Evolutionary conservation across 148 eudicot species (phyloP).

Genomic region (Rhododendron molle): DNA sequence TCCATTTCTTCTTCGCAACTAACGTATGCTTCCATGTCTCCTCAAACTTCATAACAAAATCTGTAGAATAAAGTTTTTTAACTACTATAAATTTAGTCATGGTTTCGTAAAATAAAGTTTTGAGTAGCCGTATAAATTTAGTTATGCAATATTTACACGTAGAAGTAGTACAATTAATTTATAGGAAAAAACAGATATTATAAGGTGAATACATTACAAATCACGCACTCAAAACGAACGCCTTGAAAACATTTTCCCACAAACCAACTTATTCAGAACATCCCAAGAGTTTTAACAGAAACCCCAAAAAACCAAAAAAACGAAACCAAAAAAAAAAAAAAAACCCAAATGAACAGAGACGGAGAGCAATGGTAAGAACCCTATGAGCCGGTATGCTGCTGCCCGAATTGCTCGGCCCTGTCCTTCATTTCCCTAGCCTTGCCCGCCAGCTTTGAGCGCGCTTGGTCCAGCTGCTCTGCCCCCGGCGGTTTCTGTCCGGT

Average conservation of each 20-base stretch:
- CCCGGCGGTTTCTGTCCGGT: slow-evolving; percentile 55
- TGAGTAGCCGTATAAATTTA: too few species aligned
- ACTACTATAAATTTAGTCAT: too few species aligned
- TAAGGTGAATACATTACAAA: background rate
- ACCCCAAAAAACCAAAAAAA: background rate
- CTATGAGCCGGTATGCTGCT: background rate
- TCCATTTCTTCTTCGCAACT: too few species aligned
- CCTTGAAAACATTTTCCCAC: background rate
- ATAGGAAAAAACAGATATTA: background rate
- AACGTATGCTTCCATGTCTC: too few species aligned
- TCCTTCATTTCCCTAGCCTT: slow-evolving; percentile 59
- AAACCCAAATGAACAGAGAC: background rate
- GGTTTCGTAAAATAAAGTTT: too few species aligned
- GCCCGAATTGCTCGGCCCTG: slow-evolving; percentile 38
- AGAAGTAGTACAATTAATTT: background rate
- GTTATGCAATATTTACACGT: background rate
- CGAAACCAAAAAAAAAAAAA: background rate
- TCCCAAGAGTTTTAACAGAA: background rate
- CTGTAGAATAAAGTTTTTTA: too few species aligned
- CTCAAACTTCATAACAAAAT: too few species aligned
- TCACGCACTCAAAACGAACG: background rate
- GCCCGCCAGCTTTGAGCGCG: slow-evolving; percentile 35
- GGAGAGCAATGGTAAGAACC: background rate
- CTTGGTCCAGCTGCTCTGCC: slow-evolving; percentile 46
- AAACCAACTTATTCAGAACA: background rate